Percentiles rank a stretch among this genome's conserved stretches.
Evolutionary conservation across 805 yeast species (phyloP).

Genomic region (Candida anglica): DNA sequence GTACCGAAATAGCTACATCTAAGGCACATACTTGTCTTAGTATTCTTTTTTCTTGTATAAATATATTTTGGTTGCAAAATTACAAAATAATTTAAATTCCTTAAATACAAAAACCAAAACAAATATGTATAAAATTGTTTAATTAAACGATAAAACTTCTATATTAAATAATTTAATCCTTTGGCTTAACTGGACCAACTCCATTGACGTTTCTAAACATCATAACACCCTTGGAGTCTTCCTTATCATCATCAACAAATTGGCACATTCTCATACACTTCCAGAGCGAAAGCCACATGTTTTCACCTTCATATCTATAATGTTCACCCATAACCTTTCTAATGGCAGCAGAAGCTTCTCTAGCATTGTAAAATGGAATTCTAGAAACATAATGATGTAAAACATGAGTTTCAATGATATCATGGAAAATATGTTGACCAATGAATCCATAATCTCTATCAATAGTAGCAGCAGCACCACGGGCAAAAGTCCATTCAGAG

Average conservation of each 20-base stretch:
- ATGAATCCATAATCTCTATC: slow-evolving; percentile 59
- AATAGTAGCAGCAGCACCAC: slow-evolving; percentile 65
- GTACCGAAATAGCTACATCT: too few relatives aligned
- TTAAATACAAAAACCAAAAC: too few relatives aligned
- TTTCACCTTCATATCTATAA: slow-evolving; percentile 47
- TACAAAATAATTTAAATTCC: too few relatives aligned
- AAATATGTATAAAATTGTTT: too few relatives aligned
- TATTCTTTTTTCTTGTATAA: too few relatives aligned
- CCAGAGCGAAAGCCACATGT: slow-evolving; percentile 59
- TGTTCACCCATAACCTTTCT: slow-evolving; percentile 51
- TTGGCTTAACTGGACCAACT: slow-evolving; percentile 40
- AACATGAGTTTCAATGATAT: slow-evolving; percentile 56
- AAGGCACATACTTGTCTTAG: too few relatives aligned
- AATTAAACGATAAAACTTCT: neutral
- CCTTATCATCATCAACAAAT: slow-evolving; percentile 62
- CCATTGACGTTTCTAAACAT: slow-evolving; percentile 63
- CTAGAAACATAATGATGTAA: slow-evolving; percentile 53
- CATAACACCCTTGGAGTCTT: slow-evolving; percentile 46
- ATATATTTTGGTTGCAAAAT: too few relatives aligned
- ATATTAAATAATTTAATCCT: slow-evolving; percentile 14
- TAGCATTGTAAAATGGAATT: slow-evolving; percentile 53
- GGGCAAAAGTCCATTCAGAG: slow-evolving; percentile 57
- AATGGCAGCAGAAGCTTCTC: slow-evolving; percentile 51
- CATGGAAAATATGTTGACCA: slow-evolving; percentile 55
- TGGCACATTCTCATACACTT: slow-evolving; percentile 60